phyloP scores from a whole-genome alignment of 306 rosid species.

The Prunus fruticosa region DNA sequence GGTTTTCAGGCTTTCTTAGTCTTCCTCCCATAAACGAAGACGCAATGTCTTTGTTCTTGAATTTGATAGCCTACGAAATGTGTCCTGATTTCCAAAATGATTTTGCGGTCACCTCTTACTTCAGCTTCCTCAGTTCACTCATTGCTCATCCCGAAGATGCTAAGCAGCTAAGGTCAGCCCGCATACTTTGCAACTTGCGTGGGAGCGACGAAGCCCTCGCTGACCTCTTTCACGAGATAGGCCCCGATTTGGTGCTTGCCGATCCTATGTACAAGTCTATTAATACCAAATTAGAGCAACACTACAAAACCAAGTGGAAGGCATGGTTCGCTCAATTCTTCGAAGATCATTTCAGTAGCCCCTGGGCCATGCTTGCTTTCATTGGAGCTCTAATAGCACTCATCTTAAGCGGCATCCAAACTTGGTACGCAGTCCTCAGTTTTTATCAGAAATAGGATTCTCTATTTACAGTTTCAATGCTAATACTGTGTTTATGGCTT shows the following conservation, averaged over 20 bases:
- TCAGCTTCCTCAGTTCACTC: constrained; percentile 26
- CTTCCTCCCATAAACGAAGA: too few relatives aligned
- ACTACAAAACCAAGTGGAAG: not conserved
- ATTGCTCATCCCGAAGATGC: constrained; percentile 33
- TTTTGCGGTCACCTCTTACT: not conserved
- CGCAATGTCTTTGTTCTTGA: constrained; percentile 7
- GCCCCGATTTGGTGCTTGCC: constrained; percentile 15
- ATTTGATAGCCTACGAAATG: constrained; percentile 41
- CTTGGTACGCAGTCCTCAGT: too few relatives aligned
- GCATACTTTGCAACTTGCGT: constrained; percentile 20
- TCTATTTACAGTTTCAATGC: too few relatives aligned
- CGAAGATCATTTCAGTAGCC: constrained; percentile 24
- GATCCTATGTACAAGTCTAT: not conserved
- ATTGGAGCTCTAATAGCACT: not conserved
- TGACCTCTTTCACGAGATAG: constrained; percentile 11
- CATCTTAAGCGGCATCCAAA: too few relatives aligned
- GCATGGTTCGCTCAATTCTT: constrained; percentile 19
- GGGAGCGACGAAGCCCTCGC: constrained; percentile 42
- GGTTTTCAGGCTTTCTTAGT: too few relatives aligned
- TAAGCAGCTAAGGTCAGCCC: constrained; percentile 23
- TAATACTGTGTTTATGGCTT: too few relatives aligned
- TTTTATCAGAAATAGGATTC: too few relatives aligned
- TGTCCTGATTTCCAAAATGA: constrained; percentile 33
- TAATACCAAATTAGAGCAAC: not conserved
- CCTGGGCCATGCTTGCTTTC: constrained; percentile 28